phyloP scores from a whole-genome alignment of 2,329 filamentous ascomycete genomes.

The Penicillium vulpinum region DNA sequence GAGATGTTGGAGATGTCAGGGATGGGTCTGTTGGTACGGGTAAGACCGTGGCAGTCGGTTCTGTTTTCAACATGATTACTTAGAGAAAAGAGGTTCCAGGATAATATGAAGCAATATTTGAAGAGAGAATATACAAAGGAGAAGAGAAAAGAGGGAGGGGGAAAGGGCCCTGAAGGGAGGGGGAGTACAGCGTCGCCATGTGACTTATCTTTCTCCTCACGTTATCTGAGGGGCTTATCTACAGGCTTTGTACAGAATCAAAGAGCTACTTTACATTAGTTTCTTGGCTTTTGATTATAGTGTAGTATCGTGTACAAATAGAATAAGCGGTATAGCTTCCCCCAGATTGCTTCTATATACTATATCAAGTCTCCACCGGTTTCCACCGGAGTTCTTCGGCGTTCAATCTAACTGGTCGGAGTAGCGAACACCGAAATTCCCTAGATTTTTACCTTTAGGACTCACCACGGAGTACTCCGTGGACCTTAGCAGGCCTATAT shows the following conservation, averaged over 20 bases:
- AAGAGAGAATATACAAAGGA: neutral
- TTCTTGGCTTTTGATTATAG: neutral
- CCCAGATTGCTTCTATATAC: neutral
- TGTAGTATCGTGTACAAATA: slow-evolving; percentile 1
- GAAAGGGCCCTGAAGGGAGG: neutral
- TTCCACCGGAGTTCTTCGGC: slow-evolving; percentile 17
- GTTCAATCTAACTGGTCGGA: slow-evolving; percentile 13
- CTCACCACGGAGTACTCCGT: neutral
- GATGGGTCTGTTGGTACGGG: neutral
- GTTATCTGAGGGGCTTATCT: slow-evolving; percentile 24
- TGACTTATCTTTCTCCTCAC: slow-evolving; percentile 33
- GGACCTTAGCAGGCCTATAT: neutral
- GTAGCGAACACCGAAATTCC: slow-evolving; percentile 14
- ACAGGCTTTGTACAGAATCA: neutral
- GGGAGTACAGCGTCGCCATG: slow-evolving; percentile 18
- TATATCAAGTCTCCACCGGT: slow-evolving; percentile 6
- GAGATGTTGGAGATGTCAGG: slow-evolving; percentile 20
- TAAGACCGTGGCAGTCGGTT: slow-evolving; percentile 15
- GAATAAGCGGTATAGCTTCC: neutral
- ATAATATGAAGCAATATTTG: neutral
- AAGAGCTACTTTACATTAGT: neutral
- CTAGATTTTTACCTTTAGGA: neutral
- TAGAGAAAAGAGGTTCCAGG: neutral
- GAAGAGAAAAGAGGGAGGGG: neutral
- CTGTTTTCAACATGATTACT: slow-evolving; percentile 25